Percentiles rank a stretch among this genome's conserved stretches.
Evolutionary conservation across 2,329 filamentous ascomycete species (phyloP).

Genomic region (Sclerotinia trifoliorum): DNA sequence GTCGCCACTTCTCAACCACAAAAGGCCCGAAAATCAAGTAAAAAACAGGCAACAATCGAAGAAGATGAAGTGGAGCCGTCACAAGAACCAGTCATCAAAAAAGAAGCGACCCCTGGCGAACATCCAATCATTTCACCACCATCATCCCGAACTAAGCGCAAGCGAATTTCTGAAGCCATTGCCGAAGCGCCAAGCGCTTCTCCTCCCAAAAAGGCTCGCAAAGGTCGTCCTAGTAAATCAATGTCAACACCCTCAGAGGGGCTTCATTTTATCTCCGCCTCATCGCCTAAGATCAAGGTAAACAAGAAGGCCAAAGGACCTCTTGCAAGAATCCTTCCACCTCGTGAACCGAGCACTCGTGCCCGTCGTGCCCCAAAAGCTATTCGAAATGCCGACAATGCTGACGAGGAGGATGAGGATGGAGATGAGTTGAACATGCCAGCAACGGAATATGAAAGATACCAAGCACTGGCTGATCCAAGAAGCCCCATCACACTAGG

Average conservation of each 20-base stretch:
- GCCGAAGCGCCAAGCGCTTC: conserved; percentile 9
- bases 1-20: background rate
- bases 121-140: conserved; percentile 5
- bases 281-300: conserved; percentile 9
- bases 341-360: conserved; percentile 30
- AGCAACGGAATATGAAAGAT: conserved; percentile 37
- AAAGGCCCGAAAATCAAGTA: conserved; percentile 24
- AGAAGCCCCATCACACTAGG: conserved; percentile 30
- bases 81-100: conserved; percentile 18
- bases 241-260: conserved; percentile 8
- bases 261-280: background rate
- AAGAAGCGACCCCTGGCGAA: conserved; percentile 12
- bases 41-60: conserved; percentile 7
- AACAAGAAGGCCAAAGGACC: conserved; percentile 18
- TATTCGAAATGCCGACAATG: conserved; percentile 26
- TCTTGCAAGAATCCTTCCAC: conserved; percentile 22
- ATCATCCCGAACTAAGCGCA: conserved; percentile 24
- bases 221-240: conserved; percentile 17
- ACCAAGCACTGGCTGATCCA: conserved; percentile 34
- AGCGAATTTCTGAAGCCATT: conserved; percentile 17
- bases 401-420: conserved; percentile 28
- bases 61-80: conserved; percentile 8
- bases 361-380: conserved; percentile 28
- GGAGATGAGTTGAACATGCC: conserved; percentile 27
- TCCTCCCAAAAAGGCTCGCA: conserved; percentile 22